A percentile compares a stretch with the other conserved stretches of the same genome.
Conservation (phyloP, 1,284 basidiomycete genomes). For the Paramarasmius palmivorus region DNA sequence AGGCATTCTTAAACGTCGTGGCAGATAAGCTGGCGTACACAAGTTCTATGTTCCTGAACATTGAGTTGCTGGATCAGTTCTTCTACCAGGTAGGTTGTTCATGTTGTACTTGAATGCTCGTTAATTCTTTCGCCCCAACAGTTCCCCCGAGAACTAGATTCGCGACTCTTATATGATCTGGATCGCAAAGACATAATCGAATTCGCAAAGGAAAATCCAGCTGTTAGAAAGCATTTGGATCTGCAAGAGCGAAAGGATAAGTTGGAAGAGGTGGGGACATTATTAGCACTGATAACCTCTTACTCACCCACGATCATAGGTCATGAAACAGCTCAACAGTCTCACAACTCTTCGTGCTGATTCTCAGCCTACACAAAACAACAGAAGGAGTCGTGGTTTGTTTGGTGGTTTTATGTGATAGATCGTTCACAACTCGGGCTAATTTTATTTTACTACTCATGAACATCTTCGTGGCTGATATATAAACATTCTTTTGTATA, state of each 20-base stretch:
- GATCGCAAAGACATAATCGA: constrained; percentile 83
- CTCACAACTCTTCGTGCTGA: constrained; percentile 82
- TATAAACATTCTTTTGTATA: no score
- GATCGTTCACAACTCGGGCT: no score
- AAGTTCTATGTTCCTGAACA: constrained; percentile 97
- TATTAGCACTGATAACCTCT: neutral
- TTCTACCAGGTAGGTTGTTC: constrained; percentile 84
- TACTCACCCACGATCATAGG: constrained; percentile 43
- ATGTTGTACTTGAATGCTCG: constrained; percentile 3
- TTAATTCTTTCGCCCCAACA: constrained; percentile 28
- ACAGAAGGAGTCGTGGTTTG: constrained; percentile 60
- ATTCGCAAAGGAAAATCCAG: constrained; percentile 95
- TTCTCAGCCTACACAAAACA: constrained; percentile 64
- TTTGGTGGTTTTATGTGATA: constrained; percentile 71
- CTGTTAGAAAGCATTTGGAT: constrained; percentile 86
- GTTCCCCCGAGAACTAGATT: constrained; percentile 98
- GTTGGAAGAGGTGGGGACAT: constrained; percentile 81
- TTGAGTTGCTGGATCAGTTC: constrained; percentile 96
- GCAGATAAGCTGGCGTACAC: constrained; percentile 97
- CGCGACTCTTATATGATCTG: constrained; percentile 89
- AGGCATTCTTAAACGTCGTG: constrained; percentile 95
- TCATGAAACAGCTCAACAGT: constrained; percentile 88
- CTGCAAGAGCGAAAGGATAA: constrained; percentile 97
- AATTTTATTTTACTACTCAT: no score
- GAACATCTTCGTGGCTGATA: no score